phyloP scores from a whole-genome alignment of 2,329 filamentous ascomycete species.

The Fusarium sp. region DNA sequence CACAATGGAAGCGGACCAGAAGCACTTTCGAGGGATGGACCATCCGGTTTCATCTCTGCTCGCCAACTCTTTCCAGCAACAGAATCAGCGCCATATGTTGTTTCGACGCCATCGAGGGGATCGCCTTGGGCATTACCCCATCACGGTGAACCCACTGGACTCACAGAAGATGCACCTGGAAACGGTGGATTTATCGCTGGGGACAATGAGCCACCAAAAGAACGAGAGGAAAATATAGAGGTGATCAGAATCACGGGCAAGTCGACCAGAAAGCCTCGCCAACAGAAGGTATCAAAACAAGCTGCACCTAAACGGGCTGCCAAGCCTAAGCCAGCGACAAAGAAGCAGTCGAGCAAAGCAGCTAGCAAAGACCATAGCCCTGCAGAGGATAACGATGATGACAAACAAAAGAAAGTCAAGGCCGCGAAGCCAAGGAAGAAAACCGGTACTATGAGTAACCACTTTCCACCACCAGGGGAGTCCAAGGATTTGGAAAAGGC shows the following conservation, averaged over 20 bases:
- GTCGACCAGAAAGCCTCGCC: constrained; percentile 26
- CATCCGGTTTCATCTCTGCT: constrained; percentile 54
- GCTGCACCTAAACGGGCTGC: constrained; percentile 8
- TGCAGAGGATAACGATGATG: constrained; percentile 7
- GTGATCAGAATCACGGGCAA: constrained; percentile 38
- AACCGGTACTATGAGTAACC: constrained; percentile 47
- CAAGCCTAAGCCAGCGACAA: not conserved
- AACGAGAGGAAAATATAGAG: constrained; percentile 25
- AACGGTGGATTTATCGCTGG: constrained; percentile 1
- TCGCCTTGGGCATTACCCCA: not conserved
- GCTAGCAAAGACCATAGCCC: not conserved
- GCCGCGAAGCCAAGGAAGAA: constrained; percentile 8
- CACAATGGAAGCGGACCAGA: constrained; percentile 50
- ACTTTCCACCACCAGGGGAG: constrained; percentile 43
- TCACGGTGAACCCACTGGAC: not conserved
- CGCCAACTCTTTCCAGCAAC: constrained; percentile 49
- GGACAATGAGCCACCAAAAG: not conserved
- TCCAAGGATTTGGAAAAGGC: constrained; percentile 8
- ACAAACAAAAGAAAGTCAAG: constrained; percentile 49
- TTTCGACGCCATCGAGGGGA: not conserved
- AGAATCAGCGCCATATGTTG: constrained; percentile 35
- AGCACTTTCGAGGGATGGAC: constrained; percentile 49
- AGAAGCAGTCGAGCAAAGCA: not conserved
- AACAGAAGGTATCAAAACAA: constrained; percentile 30
- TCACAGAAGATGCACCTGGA: not conserved